Percentiles rank a stretch among this genome's conserved stretches.
These are phyloP conservation scores for Boletellus sp. DNA, from an alignment of 1,284 basidiomycete genomes.

Conservation along the genomic window DNA sequence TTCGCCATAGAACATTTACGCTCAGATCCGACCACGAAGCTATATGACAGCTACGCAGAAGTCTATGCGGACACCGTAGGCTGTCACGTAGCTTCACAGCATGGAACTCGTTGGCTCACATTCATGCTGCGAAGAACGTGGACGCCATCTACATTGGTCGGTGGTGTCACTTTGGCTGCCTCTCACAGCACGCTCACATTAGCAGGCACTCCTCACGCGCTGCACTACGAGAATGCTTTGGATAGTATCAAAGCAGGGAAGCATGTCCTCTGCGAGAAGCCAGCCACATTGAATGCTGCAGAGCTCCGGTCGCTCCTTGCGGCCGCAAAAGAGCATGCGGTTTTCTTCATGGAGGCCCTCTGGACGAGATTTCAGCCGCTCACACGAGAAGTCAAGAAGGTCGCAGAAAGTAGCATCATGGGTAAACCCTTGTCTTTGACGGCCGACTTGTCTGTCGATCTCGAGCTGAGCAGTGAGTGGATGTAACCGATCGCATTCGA, in stretches of 20 bases:
- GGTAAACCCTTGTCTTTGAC: constrained; percentile 62
- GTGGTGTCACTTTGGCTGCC: constrained; percentile 13
- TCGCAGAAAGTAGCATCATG: constrained; percentile 58
- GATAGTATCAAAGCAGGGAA: constrained; percentile 79
- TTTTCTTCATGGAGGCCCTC: constrained; percentile 89
- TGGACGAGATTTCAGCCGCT: constrained; percentile 81
- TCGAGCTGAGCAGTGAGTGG: constrained; percentile 64
- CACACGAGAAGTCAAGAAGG: constrained; percentile 58
- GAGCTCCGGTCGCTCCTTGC: constrained; percentile 65
- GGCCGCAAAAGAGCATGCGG: constrained; percentile 70
- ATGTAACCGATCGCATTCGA: background rate
- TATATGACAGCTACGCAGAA: constrained; percentile 75
- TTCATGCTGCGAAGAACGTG: constrained; percentile 51
- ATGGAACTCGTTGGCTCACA: constrained; percentile 7
- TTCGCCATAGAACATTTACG: constrained; percentile 60
- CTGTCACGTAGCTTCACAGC: constrained; percentile 3
- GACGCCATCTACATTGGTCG: constrained; percentile 78
- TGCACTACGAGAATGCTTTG: constrained; percentile 78
- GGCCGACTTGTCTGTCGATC: constrained; percentile 74
- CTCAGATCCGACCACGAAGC: constrained; percentile 54
- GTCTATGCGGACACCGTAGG: constrained; percentile 69
- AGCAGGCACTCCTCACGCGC: constrained; percentile 80
- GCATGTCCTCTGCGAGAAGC: constrained; percentile 86
- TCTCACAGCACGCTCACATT: constrained; percentile 7
- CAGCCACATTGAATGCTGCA: constrained; percentile 62